Conservation (phyloP, 768 basidiomycete species). For the Boletus vermiculosoides region DNA sequence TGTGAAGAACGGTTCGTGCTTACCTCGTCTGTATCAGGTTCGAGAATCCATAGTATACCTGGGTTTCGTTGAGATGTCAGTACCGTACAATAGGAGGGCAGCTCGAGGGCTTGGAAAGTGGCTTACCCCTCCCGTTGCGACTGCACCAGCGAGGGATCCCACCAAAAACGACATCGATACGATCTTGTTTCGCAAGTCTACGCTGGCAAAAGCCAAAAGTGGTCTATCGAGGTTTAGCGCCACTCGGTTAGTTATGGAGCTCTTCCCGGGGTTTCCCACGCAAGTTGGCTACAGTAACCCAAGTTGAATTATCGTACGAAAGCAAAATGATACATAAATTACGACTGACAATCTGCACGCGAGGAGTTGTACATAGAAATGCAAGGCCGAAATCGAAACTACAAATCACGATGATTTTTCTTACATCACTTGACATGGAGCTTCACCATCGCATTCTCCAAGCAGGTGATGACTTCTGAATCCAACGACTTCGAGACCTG, state of each 20-base stretch:
- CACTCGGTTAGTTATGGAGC: too few relatives aligned
- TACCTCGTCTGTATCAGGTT: constrained; percentile 60
- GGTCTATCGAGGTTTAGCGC: too few relatives aligned
- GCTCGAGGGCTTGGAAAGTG: background rate
- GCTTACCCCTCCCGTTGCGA: constrained; percentile 64
- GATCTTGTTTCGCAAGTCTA: background rate
- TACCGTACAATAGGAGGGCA: background rate
- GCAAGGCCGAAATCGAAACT: background rate
- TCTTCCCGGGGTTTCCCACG: constrained; percentile 8
- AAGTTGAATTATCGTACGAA: background rate
- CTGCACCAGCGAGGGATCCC: constrained; percentile 68
- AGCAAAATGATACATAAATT: constrained; percentile 5
- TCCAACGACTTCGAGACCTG: constrained; percentile 21
- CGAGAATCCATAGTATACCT: constrained; percentile 75
- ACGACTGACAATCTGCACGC: background rate
- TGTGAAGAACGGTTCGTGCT: background rate
- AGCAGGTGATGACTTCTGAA: constrained; percentile 7
- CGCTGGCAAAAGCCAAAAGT: background rate
- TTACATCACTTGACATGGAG: constrained; percentile 20
- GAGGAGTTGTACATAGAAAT: constrained; percentile 5
- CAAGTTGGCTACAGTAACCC: background rate
- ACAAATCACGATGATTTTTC: background rate
- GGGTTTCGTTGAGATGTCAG: background rate
- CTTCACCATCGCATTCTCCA: constrained; percentile 27
- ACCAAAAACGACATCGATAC: constrained; percentile 54